Evolutionary conservation across 2,329 filamentous ascomycete species (phyloP), one percentile per base, ranked within the genome.

Genomic region (Trichoderma atrobrunneum): DNA sequence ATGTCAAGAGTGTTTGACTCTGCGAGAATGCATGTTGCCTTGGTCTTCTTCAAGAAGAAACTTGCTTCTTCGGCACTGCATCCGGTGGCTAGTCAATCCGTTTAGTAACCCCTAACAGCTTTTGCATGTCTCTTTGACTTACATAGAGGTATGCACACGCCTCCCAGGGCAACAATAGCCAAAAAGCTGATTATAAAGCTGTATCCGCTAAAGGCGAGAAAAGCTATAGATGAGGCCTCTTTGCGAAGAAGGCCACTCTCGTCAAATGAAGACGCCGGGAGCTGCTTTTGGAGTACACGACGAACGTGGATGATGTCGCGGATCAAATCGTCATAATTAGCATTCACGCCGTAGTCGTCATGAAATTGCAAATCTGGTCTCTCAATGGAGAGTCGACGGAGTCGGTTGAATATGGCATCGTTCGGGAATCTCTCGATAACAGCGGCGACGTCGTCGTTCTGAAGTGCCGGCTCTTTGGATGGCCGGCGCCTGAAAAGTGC

Each of bases 131-230:
- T 64, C 14, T 74, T 14, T 26, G 2, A 34, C 70, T 36, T 48
- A 75, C 74, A 72, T 14, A 76, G n/a, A 3, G 75, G 73, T 6
- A 75, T 26, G 32, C 70, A 74, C n/a, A 73, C 73, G 10, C 74
- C 74, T 1, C 74, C 75, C 1, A 77, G 48, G 0, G 72, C 75
- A 11, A 72, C 72, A 24, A 74, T 67, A 8, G 75, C 74, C 24
- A 76, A 76, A 51, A 76, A 77, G 3, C 74, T 75, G 1, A 76
- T 73, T 8, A 76, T 30, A 28, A 76, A 77, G 32, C 75, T 73
- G 56, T 77, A 77, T 2, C 76, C 76, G 3, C 73, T 73, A 1
- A 39, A 28, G 2, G 60, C 60, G 7, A 62, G 34, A n/a, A 62
- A 62, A 2, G 34, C 60, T 16, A 62, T 62, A 7, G 34, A 62